Evolutionary conservation across 208 protist genomes (phyloP), one percentile per base, ranked within the genome.

Genomic region (Trypanosomatidae sp.): DNA sequence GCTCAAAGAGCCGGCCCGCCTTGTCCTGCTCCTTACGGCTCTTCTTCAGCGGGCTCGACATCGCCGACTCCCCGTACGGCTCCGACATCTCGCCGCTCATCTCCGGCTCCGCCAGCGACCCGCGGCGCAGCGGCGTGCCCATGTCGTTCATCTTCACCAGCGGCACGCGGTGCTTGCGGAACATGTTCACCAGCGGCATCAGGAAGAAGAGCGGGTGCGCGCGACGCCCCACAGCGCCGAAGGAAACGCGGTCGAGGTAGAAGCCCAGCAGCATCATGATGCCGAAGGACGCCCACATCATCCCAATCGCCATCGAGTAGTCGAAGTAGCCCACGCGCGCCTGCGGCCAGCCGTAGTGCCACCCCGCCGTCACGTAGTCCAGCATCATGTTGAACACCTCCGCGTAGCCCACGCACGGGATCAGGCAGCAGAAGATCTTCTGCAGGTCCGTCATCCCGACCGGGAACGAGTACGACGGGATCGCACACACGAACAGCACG

Each of bases 181-280:
- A 90, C 49, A 65, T 73, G 19, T 79, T 78, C 43, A 80, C 56
- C 28, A 93, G 76, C 36, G 77, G 70, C 46, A 71, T 68, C 44
- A 94, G 70, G 73, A 92, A 97, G 72, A 97, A 96, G 43, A 93
- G 74, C 59, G 87, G 88, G 73, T 89, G 79, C 55, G 72, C 74
- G 41, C 77, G 76, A 53, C 82, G 78, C 28, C 91, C 91, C 62
- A 92, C 84, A 0, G 82, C 79, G 46, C 78, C 81, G 25, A 90
- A 91, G 62, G 89, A 72, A 50, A 98, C 91, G 66, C 82, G 87
- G 77, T 98, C 91, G 9, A 98, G 71, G 80, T 98, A 98, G 30
- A 86, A 83, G 62, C 82, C 83, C 33, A 98, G 72, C 25, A 94
- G 62, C 56, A 94, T 80, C 74, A 96, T 81, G 6, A 90, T 12